Evolutionary conservation across 2,329 filamentous ascomycete species (phyloP), one percentile per base, ranked within the genome.

Genomic region (Penicillium fuscoglaucum): DNA sequence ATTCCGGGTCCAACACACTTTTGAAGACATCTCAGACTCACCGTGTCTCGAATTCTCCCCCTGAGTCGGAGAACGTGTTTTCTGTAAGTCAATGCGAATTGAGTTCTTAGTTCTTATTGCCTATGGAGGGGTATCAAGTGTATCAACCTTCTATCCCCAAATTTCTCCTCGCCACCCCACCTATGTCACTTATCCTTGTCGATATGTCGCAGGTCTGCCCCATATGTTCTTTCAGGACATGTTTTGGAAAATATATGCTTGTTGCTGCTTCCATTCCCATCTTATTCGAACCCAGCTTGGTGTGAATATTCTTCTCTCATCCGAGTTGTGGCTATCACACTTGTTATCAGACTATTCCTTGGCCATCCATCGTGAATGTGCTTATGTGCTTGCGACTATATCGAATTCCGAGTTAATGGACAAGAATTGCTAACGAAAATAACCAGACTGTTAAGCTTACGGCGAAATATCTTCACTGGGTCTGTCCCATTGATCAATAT

Each of bases 401-500:
- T 39, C 37, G 21, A 43, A 35, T 37, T 19, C 5, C 21, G 35
- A 29, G 9, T 28, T 6, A 26, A 37, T 8, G 41, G 44, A 58
- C 28, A 13, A 49, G 28, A 37, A 37, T 57, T 37, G 55, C 66
- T 71, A 61, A 72, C 59, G 3, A 37, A 33, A 47, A 21, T 26
- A 19, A 28, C 17, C 53, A 73, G 71, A 65, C 57, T 55, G 52
- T 62, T 52, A 52, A 63, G 21, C 45, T 61, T 63, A 45, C 57
- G 61, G 54, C 64, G 59, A 59, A 61, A 54, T 61, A 61, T 61
- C 29, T 64, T 60, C 58, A 62, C 59, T 62, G 61, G 58, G 55
- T 59, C 57, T 53, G 40, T 40, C 59, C 65, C 66, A 56, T 61
- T 68, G 55, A 60, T 58, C 69, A 83, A 72, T 41, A 90, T 90